These are phyloP conservation scores for Verbascum thapsus DNA, from an alignment of 257 asterid genomes.

Conservation along the genomic window DNA sequence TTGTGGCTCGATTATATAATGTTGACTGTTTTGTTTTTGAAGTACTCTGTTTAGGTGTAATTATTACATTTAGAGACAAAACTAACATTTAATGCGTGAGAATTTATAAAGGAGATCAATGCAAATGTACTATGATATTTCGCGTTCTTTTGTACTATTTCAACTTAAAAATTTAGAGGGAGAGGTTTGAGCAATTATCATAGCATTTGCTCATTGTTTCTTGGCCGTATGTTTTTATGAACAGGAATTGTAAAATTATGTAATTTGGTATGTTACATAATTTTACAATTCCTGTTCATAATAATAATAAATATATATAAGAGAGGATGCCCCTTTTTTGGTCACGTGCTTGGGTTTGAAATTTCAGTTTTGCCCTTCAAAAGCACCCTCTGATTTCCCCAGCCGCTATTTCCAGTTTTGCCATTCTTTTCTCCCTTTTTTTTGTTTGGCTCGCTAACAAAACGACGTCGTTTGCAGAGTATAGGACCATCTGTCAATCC, in stretches of 20 bases:
- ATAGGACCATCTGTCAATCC: too few species aligned
- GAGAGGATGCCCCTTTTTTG: too few species aligned
- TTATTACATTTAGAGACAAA: background rate
- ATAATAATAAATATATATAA: too few species aligned
- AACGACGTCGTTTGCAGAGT: too few species aligned
- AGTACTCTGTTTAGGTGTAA: slow-evolving; percentile 3
- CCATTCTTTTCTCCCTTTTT: too few species aligned
- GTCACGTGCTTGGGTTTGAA: too few species aligned
- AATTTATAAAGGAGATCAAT: slow-evolving; percentile 1
- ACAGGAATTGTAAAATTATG: background rate
- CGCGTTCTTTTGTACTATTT: too few species aligned
- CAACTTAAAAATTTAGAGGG: slow-evolving; percentile 4
- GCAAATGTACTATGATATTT: background rate
- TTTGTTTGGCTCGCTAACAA: too few species aligned
- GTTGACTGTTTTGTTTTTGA: slow-evolving; percentile 20
- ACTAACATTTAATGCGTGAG: background rate
- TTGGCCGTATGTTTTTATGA: slow-evolving; percentile 11
- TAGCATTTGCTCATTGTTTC: slow-evolving; percentile 19
- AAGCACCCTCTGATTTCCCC: too few species aligned
- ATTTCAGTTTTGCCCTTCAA: too few species aligned
- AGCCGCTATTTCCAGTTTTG: too few species aligned
- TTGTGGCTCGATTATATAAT: slow-evolving; percentile 7
- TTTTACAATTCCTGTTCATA: too few species aligned
- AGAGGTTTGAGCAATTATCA: slow-evolving; percentile 1
- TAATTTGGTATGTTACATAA: background rate